A percentile compares a stretch with the other conserved stretches of the same genome.
phyloP scores from a whole-genome alignment of 768 basidiomycete species.

The Lactarius tabidus region DNA sequence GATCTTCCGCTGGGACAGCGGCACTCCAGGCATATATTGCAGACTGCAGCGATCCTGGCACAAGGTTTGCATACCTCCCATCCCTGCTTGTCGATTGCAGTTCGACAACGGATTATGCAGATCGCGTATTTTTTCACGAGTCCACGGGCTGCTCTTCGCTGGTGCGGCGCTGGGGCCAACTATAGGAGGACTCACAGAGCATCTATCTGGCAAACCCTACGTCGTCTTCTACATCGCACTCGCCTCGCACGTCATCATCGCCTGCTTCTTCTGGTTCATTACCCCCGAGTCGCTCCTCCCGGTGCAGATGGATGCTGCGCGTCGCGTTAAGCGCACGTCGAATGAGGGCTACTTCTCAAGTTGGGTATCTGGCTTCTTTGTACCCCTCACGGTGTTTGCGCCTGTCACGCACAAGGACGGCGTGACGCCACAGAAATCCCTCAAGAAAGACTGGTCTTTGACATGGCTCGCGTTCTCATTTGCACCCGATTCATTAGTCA shows the following conservation, averaged over 20 bases:
- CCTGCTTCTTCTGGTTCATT: constrained; percentile 49
- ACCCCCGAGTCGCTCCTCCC: constrained; percentile 76
- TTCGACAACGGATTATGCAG: constrained; percentile 33
- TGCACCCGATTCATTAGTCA: constrained; percentile 34
- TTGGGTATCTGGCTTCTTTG: constrained; percentile 57
- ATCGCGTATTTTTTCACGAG: constrained; percentile 60
- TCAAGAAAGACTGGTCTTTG: constrained; percentile 61
- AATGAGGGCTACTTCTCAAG: constrained; percentile 35
- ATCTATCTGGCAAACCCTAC: constrained; percentile 47
- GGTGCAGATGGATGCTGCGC: constrained; percentile 32
- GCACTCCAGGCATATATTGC: constrained; percentile 63
- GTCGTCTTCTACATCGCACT: constrained; percentile 70
- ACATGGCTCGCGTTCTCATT: constrained; percentile 51
- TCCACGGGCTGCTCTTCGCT: constrained; percentile 60
- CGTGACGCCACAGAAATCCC: constrained; percentile 39
- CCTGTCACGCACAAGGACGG: constrained; percentile 37
- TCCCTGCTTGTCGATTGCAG: constrained; percentile 6
- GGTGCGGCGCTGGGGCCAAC: constrained; percentile 80
- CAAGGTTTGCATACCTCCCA: constrained; percentile 17
- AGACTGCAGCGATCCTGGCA: constrained; percentile 54
- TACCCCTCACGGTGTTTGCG: constrained; percentile 63
- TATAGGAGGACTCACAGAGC: constrained; percentile 63
- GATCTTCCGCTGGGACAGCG: constrained; percentile 47
- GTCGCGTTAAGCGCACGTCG: constrained; percentile 23
- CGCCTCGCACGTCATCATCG: constrained; percentile 46